Evolutionary conservation across 1,284 basidiomycete species (phyloP), one percentile per base, ranked within the genome.

Genomic region (Rugosomyces carneus): DNA sequence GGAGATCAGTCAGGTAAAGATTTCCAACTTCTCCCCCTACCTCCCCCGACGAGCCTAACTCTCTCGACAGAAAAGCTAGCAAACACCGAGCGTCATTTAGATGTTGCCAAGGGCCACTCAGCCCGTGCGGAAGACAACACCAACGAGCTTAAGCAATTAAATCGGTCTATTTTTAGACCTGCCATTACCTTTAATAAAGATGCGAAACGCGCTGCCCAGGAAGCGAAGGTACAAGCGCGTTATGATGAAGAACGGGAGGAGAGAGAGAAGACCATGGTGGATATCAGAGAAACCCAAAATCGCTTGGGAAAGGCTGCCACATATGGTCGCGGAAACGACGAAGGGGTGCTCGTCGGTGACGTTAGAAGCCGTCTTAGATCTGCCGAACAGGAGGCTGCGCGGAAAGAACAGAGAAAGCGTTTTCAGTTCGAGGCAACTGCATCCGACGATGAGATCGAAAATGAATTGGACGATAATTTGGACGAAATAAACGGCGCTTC

Each of bases 381-480:
- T 2, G 62, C 68, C 10, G 69, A 71, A 40, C 74, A 84, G 54
- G 62, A 73, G 44, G 60, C 67, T 16, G 59, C 62, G 11, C 68
- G 76, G 53, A 81, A 84, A 61, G 82, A 88, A 40, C 85, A 89
- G 61, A 72, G 90, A 50, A 80, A 84, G 60, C 78, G 89, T 21
- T 99, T 84, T 65, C 94, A 98, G 65, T 98, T 98, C 58, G 95
- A 99, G 56, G 84, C 84, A n/a, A 89, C 84, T 29, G 89, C 79
- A 13, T 93, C 89, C n/a, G 96, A 99, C 60, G 94, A 99, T 60
- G 93, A 97, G 68, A 57, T 97, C 1, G 94, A 97, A 67, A 81
- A 92, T 57, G 84, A 94, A 63, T 62, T 98, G 19, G 95, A 98
- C 58, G 80, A 82, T 53, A 98, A 99, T 64, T 68, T 99, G 41